Percentiles rank a stretch among this genome's conserved stretches.
phyloP scores from a whole-genome alignment of 2,329 filamentous ascomycete genomes.

The Byssoonygena ceratinophila region DNA sequence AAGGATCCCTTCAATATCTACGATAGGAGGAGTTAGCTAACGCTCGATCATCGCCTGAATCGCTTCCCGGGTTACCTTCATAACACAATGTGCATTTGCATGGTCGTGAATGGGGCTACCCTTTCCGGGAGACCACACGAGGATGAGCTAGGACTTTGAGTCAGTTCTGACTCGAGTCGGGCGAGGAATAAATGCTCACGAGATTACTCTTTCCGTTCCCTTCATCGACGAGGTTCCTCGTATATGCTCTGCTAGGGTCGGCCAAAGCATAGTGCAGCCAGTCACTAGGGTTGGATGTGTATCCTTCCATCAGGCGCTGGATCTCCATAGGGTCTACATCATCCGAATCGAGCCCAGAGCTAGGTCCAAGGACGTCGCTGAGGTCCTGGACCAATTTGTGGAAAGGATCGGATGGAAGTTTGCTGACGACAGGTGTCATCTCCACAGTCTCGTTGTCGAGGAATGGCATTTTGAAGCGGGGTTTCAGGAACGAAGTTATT shows the following conservation, averaged over 20 bases:
- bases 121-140: slow-evolving; percentile 82
- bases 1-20: slow-evolving; percentile 65
- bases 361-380: slow-evolving; percentile 63
- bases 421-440: slow-evolving; percentile 13
- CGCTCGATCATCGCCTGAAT: not conserved
- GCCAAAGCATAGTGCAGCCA: slow-evolving; percentile 67
- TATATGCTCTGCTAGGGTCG: slow-evolving; percentile 63
- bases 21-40: slow-evolving; percentile 5
- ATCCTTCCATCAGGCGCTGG: slow-evolving; percentile 60
- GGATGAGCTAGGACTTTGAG: slow-evolving; percentile 52
- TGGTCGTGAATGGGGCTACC: slow-evolving; percentile 80
- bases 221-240: slow-evolving; percentile 78
- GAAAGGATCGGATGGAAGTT: slow-evolving; percentile 39
- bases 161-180: not conserved
- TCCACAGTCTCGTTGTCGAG: slow-evolving; percentile 19
- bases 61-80: slow-evolving; percentile 47
- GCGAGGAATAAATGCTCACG: slow-evolving; percentile 36
- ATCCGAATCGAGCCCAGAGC: slow-evolving; percentile 68
- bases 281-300: slow-evolving; percentile 56
- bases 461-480: slow-evolving; percentile 26
- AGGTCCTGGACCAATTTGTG: slow-evolving; percentile 62
- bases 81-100: slow-evolving; percentile 80
- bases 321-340: slow-evolving; percentile 68
- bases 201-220: slow-evolving; percentile 74
- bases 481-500: not conserved